These are phyloP conservation scores for Entophlyctis luteolus DNA, from an alignment of 192 early-diverging fungal species.

Conservation along the genomic window DNA sequence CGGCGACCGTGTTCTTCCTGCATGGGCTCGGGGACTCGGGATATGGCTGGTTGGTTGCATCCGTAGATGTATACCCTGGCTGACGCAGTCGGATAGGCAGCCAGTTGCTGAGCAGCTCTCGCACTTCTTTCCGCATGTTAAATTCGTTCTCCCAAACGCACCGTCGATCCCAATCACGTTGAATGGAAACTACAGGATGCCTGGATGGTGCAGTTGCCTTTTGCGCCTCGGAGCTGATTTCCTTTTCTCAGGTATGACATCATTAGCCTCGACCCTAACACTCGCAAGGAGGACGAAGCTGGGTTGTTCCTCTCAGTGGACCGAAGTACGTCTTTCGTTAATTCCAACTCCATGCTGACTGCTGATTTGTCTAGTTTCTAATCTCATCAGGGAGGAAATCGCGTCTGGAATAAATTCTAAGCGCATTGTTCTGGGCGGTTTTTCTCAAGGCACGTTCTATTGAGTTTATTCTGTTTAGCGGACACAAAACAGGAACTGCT, in stretches of 20 bases:
- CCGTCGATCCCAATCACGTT: constrained; percentile 54
- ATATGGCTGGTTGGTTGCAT: constrained; percentile 34
- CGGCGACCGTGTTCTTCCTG: constrained; percentile 77
- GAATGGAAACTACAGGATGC: constrained; percentile 79
- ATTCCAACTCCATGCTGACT: not conserved
- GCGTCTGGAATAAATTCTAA: constrained; percentile 70
- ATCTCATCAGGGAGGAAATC: constrained; percentile 69
- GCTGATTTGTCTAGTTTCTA: constrained; percentile 50
- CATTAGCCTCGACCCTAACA: constrained; percentile 38
- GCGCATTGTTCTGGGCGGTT: constrained; percentile 89
- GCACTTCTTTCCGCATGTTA: constrained; percentile 69
- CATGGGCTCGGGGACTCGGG: constrained; percentile 76
- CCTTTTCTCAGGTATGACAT: constrained; percentile 66
- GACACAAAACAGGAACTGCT: constrained; percentile 42
- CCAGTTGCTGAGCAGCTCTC: constrained; percentile 54
- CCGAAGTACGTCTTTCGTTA: constrained; percentile 22
- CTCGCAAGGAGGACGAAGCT: constrained; percentile 61
- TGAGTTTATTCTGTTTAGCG: not conserved
- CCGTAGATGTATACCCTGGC: not conserved
- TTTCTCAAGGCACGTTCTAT: constrained; percentile 72
- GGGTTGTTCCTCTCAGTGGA: constrained; percentile 65
- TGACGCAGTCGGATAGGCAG: constrained; percentile 33
- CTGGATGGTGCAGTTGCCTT: constrained; percentile 60
- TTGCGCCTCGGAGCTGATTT: not conserved
- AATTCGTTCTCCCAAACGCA: constrained; percentile 88